A percentile compares a stretch with the other conserved stretches of the same genome.
phyloP scores from a whole-genome alignment of 176 grass and related monocot species.

The Zea mays region DNA sequence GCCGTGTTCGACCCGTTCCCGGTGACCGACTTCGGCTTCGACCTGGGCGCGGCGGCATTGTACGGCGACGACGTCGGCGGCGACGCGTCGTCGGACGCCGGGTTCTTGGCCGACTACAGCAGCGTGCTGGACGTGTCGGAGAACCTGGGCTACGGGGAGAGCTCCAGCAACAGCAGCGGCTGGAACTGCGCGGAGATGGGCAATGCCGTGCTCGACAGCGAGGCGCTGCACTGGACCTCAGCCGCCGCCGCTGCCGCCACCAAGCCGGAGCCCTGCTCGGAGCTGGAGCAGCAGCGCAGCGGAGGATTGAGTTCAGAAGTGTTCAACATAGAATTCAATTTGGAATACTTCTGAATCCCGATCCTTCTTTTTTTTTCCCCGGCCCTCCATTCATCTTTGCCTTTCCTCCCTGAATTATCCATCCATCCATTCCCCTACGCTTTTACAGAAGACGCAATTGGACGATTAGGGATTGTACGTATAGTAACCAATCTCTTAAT shows the following conservation, averaged over 20 bases:
- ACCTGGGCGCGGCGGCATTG: slow-evolving; percentile 36
- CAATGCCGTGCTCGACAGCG: slow-evolving; percentile 50
- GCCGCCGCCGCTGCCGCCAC: too few relatives aligned
- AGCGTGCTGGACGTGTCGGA: slow-evolving; percentile 71
- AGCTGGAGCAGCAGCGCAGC: slow-evolving; percentile 21
- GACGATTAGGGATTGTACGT: slow-evolving; percentile 39
- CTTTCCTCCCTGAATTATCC: neutral
- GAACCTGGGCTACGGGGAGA: slow-evolving; percentile 66
- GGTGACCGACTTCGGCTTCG: slow-evolving; percentile 50
- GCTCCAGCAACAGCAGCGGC: slow-evolving; percentile 78
- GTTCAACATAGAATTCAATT: slow-evolving; percentile 22
- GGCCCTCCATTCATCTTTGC: neutral
- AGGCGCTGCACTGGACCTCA: slow-evolving; percentile 53
- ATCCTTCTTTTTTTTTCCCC: neutral
- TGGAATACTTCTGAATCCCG: slow-evolving; percentile 65
- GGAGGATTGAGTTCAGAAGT: too few relatives aligned
- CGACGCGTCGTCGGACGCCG: neutral
- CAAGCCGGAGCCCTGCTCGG: slow-evolving; percentile 41
- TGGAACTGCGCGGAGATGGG: slow-evolving; percentile 56
- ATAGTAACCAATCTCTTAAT: slow-evolving; percentile 21
- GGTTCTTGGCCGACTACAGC: slow-evolving; percentile 57
- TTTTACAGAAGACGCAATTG: neutral
- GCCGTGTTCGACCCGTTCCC: slow-evolving; percentile 74
- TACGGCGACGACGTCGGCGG: slow-evolving; percentile 16
- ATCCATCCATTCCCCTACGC: slow-evolving; percentile 5